Evolutionary conservation across 139 green algal genomes (phyloP).

Genomic region (Coelastrella sp.): DNA sequence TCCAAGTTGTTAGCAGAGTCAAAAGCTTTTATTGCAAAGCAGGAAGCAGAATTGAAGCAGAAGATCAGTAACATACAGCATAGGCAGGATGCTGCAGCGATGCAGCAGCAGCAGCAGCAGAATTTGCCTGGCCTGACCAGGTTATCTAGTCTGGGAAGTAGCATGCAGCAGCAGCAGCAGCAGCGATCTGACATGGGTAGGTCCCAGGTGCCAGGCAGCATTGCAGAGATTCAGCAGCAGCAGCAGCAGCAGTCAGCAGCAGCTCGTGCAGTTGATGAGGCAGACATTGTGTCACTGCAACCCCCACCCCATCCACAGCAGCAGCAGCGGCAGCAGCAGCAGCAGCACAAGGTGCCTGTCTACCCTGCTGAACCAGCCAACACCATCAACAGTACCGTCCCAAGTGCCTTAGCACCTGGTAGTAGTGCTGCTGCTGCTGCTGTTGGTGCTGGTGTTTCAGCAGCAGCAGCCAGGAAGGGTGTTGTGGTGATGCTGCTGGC

Average conservation of each 20-base stretch:
- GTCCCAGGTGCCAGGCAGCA: too few species aligned
- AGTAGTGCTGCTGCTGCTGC: not conserved
- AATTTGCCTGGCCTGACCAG: not conserved
- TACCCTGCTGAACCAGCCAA: constrained; percentile 29
- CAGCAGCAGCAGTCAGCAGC: constrained; percentile 4
- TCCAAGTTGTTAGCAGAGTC: constrained; percentile 16
- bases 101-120: constrained; percentile 15
- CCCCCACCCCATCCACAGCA: not conserved
- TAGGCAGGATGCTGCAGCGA: not conserved
- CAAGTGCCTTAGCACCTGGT: not conserved
- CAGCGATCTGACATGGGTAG: not conserved
- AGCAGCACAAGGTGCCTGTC: too few species aligned
- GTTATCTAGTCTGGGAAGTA: not conserved
- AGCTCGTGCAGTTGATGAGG: not conserved
- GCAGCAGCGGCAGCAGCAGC: not conserved
- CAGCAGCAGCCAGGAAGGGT: constrained; percentile 45
- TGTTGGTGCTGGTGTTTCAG: not conserved
- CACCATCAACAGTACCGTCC: too few species aligned
- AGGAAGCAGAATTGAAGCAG: not conserved
- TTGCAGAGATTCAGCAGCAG: not conserved
- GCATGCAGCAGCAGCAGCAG: constrained; percentile 33
- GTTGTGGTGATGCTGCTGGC: constrained; percentile 72
- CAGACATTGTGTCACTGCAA: not conserved
- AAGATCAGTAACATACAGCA: not conserved
- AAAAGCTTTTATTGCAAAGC: not conserved